These are phyloP conservation scores for Triangularia verruculosa DNA, from an alignment of 2,329 filamentous ascomycete genomes.

Conservation along the genomic window DNA sequence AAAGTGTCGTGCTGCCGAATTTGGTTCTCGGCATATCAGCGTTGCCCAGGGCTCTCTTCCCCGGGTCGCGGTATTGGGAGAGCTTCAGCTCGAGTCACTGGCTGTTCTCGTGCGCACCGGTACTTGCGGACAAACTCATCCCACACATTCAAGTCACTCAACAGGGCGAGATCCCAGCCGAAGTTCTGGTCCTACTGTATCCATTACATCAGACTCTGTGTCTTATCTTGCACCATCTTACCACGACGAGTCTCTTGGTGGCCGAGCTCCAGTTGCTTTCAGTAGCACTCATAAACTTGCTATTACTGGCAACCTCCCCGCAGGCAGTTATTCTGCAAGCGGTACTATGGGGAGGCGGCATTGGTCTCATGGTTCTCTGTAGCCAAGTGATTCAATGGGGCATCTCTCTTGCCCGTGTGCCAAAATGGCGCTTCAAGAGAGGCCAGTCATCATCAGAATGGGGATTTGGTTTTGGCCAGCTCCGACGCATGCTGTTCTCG, in stretches of 20 bases:
- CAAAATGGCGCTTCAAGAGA: slow-evolving; percentile 82
- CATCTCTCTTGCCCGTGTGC: slow-evolving; percentile 80
- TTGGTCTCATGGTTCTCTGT: slow-evolving; percentile 71
- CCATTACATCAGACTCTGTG: slow-evolving; percentile 79
- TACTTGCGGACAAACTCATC: slow-evolving; percentile 41
- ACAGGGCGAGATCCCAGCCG: slow-evolving; percentile 31
- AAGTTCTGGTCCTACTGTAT: slow-evolving; percentile 53
- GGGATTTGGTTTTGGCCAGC: slow-evolving; percentile 44
- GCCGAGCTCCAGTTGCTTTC: slow-evolving; percentile 88
- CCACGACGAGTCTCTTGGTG: slow-evolving; percentile 81
- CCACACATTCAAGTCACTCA: neutral
- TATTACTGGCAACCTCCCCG: slow-evolving; percentile 74
- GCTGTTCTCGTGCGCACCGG: slow-evolving; percentile 69
- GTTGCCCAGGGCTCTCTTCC: slow-evolving; percentile 70
- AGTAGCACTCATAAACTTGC: slow-evolving; percentile 74
- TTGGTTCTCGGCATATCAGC: slow-evolving; percentile 77
- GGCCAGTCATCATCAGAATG: slow-evolving; percentile 39
- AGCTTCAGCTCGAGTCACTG: slow-evolving; percentile 72
- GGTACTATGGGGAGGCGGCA: slow-evolving; percentile 78
- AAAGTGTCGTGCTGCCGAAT: slow-evolving; percentile 68
- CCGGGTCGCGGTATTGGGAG: slow-evolving; percentile 54
- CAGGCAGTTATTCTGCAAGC: slow-evolving; percentile 83
- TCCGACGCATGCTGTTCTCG: slow-evolving; percentile 39
- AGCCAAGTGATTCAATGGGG: slow-evolving; percentile 76
- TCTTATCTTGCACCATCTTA: slow-evolving; percentile 71